A percentile compares a stretch with the other conserved stretches of the same genome.
Conservation (phyloP, 257 asterid species). For the Solanum neorickii region DNA sequence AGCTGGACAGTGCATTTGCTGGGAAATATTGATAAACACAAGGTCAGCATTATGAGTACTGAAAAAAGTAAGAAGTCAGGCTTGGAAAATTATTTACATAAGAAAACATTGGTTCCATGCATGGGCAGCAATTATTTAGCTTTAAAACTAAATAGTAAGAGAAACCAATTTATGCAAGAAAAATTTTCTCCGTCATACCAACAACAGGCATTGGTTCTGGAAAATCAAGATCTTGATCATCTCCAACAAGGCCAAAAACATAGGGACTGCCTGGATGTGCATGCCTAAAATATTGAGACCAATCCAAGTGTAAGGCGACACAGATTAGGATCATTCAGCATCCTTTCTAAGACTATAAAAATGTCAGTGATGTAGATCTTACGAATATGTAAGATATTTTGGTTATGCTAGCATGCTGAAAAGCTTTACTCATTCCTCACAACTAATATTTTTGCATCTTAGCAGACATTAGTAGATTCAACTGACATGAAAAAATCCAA, state of each 20-base stretch:
- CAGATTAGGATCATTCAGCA: background rate
- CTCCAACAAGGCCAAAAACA: conserved; percentile 94
- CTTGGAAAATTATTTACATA: background rate
- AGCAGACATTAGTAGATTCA: background rate
- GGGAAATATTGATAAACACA: background rate
- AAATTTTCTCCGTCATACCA: conserved; percentile 34
- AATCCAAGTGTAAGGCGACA: background rate
- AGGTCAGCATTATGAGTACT: background rate
- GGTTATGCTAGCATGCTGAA: background rate
- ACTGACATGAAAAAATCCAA: background rate
- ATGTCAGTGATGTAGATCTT: background rate
- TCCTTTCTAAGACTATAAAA: background rate
- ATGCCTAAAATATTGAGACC: conserved; percentile 49
- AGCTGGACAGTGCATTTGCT: background rate
- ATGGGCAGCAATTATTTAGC: background rate
- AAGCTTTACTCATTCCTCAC: background rate
- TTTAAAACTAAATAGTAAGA: background rate
- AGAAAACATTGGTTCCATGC: background rate
- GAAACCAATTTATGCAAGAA: background rate
- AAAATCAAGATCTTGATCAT: conserved; percentile 78
- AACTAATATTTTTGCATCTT: background rate
- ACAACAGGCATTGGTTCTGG: conserved; percentile 98
- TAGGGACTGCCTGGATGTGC: conserved; percentile 99
- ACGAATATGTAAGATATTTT: background rate
- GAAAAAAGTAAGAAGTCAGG: background rate